Base-by-base conservation (phyloP, 164 flowering plant genomes). In the Euptelea pleiosperma region DNA sequence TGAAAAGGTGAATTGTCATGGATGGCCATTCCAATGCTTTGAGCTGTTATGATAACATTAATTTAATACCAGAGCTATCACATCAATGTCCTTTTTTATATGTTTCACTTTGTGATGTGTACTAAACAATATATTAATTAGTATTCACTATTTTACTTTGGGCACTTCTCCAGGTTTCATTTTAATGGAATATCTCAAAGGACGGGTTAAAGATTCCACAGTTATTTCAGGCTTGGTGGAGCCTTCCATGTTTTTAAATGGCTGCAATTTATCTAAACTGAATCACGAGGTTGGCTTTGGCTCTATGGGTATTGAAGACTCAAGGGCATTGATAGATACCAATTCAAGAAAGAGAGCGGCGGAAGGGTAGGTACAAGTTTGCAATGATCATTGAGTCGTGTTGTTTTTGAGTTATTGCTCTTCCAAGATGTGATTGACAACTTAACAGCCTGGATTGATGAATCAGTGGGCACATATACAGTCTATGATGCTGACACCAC, bases 141-240 rank as follows among this genome's bases (percentile, higher is more conserved):
- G n/a, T 44, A 1, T 7, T 19, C 7, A 16, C 16, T 18, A 19
- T 44, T 18, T 4, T 10, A 7, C 22, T 0, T 30, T 9, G 54
- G n/a, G 8, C 34, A 29, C 26, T 45, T 29, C 12, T n/a, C 2
- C 70, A 81, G 80, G 69, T 35, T 53, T 70, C 40, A 35, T 70
- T 57, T 39, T 72, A 58, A 78, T 78, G 82, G 73, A 78, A 50
- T 28, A 70, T 55, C 22, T 70, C 22, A 74, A 70, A 64, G 73
- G 26, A n/a, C 58, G 61, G 41, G 22, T 68, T 19, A 65, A 63
- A 31, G 72, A 66, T 41, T 30, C 29, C 29, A 19, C 71, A 26
- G 40, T 8, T 25, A 9, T 52, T 58, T 62, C 70, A 2, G 63
- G 48, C 50, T 48, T 69, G 50, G 22, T 31, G 3, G 60, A 65